These are phyloP conservation scores for Cystobasidium ongulense DNA, from an alignment of 768 basidiomycete genomes.

Conservation along the genomic window DNA sequence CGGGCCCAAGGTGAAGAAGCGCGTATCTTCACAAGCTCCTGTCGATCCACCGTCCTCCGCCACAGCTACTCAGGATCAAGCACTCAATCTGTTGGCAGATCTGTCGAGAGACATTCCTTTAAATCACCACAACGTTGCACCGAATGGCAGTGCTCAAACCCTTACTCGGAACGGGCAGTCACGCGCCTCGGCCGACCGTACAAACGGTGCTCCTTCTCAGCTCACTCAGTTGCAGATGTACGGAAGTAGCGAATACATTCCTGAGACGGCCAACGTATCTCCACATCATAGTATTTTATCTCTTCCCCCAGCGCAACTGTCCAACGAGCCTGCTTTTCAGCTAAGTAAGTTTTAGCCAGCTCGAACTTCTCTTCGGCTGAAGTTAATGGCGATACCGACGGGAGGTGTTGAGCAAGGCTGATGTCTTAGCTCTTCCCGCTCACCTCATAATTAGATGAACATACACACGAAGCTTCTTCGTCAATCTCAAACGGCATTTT, in stretches of 20 bases:
- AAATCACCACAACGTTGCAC: background rate
- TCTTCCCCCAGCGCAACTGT: background rate
- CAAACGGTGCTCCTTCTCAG: background rate
- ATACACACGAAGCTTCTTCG: background rate
- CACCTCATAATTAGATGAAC: background rate
- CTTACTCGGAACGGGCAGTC: background rate
- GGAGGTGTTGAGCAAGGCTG: too few species aligned
- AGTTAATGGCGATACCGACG: too few species aligned
- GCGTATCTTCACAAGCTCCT: background rate
- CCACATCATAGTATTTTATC: background rate
- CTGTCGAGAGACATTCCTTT: background rate
- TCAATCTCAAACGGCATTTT: background rate
- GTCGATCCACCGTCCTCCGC: background rate
- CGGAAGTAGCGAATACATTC: background rate
- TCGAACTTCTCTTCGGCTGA: too few species aligned
- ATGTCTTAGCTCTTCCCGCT: too few species aligned
- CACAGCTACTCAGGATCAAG: background rate
- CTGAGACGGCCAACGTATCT: background rate
- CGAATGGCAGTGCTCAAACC: background rate
- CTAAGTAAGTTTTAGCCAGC: background rate
- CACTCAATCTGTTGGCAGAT: background rate
- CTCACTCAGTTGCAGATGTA: background rate
- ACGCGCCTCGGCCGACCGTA: background rate
- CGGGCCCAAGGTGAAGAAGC: constrained; percentile 1
- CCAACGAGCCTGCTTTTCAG: background rate